Evolutionary conservation across 2,329 filamentous ascomycete genomes (phyloP), one percentile per base, ranked within the genome.

Genomic region (Venturia asperata): DNA sequence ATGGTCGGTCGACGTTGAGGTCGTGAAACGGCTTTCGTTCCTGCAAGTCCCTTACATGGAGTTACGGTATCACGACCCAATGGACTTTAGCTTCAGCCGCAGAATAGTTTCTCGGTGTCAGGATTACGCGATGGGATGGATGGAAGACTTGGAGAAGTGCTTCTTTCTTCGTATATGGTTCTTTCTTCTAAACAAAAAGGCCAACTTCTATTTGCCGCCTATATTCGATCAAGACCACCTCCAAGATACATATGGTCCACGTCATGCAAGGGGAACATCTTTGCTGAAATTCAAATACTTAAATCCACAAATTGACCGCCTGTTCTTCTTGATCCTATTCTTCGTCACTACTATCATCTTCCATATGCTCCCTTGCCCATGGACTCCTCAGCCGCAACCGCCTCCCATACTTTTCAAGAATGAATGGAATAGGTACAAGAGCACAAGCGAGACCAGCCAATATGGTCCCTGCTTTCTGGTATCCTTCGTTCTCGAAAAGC

Each of bases 351-450:
- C 27, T 58, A 71, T 27, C 60, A 61, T 61, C 42, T 27, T 45
- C 37, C 37, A 61, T 61, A 45, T 61, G 21, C 30, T 71, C 68
- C 37, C 77, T 70, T 66, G 86, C 86, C 70, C 87, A 72, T 10
- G 74, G 71, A 67, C 82, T 83, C 75, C 81, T 82, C 71, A 79
- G 74, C 60, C 85, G 74, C 68, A 88, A 85, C 72, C 78, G 80
- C 58, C 81, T 73, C 1, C 83, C 81, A 68, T 85, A 84, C 55
- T 71, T 78, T 74, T 91, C 94, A 71, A 95, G 93, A 0, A 91
- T 79, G 66, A 93, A 82, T 0, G 91, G 91, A 61, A 94, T 92
- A 0, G 91, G 90, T n/a, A 94, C 87, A 70, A 91, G 83, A 0
- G 80, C 78, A 1, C 90, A 83, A 70, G 92, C 89, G 2, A 94